Percentiles rank a stretch among this genome's conserved stretches.
These are phyloP conservation scores for Rhizodiscina lignyota DNA, from an alignment of 495 filamentous ascomycete species.

Conservation along the genomic window DNA sequence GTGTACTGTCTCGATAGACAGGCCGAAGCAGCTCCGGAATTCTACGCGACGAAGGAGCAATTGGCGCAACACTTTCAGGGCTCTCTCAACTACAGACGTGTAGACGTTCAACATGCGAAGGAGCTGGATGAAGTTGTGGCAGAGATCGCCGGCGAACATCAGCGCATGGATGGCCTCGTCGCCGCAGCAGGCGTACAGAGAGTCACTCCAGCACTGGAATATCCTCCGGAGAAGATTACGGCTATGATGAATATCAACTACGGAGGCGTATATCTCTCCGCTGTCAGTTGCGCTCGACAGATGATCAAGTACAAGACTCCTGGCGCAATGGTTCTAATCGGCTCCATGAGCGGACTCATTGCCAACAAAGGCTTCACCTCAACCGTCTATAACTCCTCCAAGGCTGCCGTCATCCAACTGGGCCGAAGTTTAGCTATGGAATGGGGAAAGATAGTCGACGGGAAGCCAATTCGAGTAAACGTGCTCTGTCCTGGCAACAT, in stretches of 20 bases:
- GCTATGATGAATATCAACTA: constrained; percentile 92
- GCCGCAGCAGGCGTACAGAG: constrained; percentile 93
- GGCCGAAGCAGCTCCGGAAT: no score
- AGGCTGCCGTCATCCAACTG: constrained; percentile 76
- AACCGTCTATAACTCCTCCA: constrained; percentile 77
- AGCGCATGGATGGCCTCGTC: constrained; percentile 85
- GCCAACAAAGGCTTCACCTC: constrained; percentile 93
- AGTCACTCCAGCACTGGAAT: constrained; percentile 79
- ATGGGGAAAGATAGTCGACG: constrained; percentile 75
- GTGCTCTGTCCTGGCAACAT: constrained; percentile 87
- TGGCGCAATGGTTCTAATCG: constrained; percentile 87
- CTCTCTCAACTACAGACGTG: constrained; percentile 67
- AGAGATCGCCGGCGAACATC: constrained; percentile 49
- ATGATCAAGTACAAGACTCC: constrained; percentile 63
- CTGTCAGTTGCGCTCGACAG: constrained; percentile 70
- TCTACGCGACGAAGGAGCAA: no score
- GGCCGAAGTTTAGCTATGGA: constrained; percentile 70
- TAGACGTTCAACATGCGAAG: constrained; percentile 62
- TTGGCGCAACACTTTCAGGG: constrained; percentile 56
- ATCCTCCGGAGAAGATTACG: constrained; percentile 73
- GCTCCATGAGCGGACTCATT: constrained; percentile 82
- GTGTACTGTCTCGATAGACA: no score
- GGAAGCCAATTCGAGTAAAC: constrained; percentile 75
- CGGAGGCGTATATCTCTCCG: constrained; percentile 82
- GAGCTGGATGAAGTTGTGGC: constrained; percentile 51